Base-by-base conservation (phyloP, 2,329 filamentous ascomycete species). In the Plenodomus biglobosus region DNA sequence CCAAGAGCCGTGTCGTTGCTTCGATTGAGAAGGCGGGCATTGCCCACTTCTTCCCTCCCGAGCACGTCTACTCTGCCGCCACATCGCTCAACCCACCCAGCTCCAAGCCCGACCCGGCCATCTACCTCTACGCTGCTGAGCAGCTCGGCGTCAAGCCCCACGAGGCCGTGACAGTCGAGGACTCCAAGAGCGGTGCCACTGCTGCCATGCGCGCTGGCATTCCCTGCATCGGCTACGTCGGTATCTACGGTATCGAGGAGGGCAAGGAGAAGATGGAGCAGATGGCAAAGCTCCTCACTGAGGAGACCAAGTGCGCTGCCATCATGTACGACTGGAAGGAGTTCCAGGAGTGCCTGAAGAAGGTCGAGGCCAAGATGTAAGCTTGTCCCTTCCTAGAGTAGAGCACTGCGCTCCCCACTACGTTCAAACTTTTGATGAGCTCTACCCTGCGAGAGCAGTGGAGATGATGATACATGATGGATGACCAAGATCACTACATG, bases 61-160 rank as follows among this genome's bases (percentile, higher is more conserved):
- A 89, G 60, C 80, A 85, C 59, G 80, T 95, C 70, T 96, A 88
- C 81, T 90, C 85, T 38, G 91, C 91, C 46, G 90, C 90, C 48
- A 89, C 85, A 24, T 90, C 85, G 49, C 81, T 96, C 61, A 77
- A 82, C 48, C 83, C 78, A 66, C 91, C 91, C n/a, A 92, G 89
- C 46, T 88, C 85, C 73, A 96, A 96, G 82, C 91, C 91, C 15
- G 88, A 95, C 74, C 91, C 92, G 16, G 88, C 89, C 59, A 87
- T 96, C 74, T 96, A 96, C 77, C 75, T 90, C 56, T 81, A 86
- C 71, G 88, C 91, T 18, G 82, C 91, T 68, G 76, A 90, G 74
- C 76, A 83, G 68, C 80, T 95, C 42, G 86, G 86, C 53, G 87
- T 87, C 74, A 82, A 80, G 63, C 77, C 89, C 1, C 76, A 77